Evolutionary conservation across 1,284 basidiomycete species (phyloP), one percentile per base, ranked within the genome.

Genomic region (Leccinum subrobustum): DNA sequence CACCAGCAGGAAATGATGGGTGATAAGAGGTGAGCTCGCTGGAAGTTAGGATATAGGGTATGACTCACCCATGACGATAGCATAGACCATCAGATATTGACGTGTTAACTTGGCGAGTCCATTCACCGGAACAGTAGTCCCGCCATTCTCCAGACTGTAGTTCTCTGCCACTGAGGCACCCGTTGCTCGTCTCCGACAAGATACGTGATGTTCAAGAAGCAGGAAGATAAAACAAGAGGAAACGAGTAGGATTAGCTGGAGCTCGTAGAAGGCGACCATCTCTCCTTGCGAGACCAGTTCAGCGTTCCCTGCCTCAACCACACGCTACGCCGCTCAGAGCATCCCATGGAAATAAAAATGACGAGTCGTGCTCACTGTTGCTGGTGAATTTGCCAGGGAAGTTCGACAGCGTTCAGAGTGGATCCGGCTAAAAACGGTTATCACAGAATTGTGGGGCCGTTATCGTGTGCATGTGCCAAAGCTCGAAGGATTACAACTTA

Each of bases 11-110:
- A n/a, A 29, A 51, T 23, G 23, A 4, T 6, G 52, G 18, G 42
- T 44, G 18, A 31, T 52, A 31, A 31, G 20, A 33, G 35, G 54
- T 65, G 37, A 66, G 60, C 39, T 25, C 5, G 37, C 23, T 51
- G 50, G 47, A 52, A 11, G 9, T 3, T 9, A 29, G 14, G 12
- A 3, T 2, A 7, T 12, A 23, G 53, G 6, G 47, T 18, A 20
- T 0, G 9, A 57, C 83, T 59, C 65, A 85, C 88, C 85, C 88
- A 90, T 90, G 29, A 88, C 88, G 29, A 89, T 80, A 2, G 81
- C 86, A 71, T 89, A 90, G 7, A 89, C 87, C 3, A 83, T 65
- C 25, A 90, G 73, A 69, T 90, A 90, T 67, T 84, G 84, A 63
- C 76, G 74, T 20, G 82, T 79, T 61, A 90, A 68, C 33, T 70